Evolutionary conservation across 1,284 basidiomycete genomes (phyloP).

Genomic region (Pseudozyma sp.): DNA sequence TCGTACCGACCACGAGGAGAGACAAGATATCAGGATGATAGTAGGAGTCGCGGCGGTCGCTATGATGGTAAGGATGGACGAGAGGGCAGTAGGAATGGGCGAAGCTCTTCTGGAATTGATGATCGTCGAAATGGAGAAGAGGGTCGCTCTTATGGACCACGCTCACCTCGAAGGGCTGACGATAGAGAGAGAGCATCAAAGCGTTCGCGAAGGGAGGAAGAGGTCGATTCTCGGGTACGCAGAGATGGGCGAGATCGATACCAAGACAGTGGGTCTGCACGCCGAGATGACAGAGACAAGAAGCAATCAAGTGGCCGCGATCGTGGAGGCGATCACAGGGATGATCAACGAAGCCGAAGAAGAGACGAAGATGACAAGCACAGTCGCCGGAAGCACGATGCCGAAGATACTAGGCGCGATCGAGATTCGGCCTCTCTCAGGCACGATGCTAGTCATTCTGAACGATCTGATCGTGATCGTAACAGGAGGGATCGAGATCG

Average conservation of each 20-base stretch:
- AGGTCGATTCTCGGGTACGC: neutral
- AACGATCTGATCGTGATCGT: conserved; percentile 14
- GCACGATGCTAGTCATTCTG: conserved; percentile 15
- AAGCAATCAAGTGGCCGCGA: conserved; percentile 5
- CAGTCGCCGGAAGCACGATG: conserved; percentile 11
- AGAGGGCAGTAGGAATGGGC: conserved; percentile 30
- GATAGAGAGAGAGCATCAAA: neutral
- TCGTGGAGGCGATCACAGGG: conserved; percentile 7
- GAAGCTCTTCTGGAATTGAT: conserved; percentile 42
- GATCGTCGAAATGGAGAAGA: conserved; percentile 46
- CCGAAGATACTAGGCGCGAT: conserved; percentile 6
- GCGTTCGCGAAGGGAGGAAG: conserved; percentile 8
- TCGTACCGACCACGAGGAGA: conserved; percentile 17
- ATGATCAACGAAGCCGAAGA: conserved; percentile 8
- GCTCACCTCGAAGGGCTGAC: conserved; percentile 16
- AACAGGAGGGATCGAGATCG: conserved; percentile 3
- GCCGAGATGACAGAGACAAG: conserved; percentile 10
- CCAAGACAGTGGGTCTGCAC: neutral
- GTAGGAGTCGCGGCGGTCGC: conserved; percentile 13
- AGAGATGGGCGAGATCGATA: neutral
- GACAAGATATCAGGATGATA: neutral
- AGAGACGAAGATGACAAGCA: conserved; percentile 16
- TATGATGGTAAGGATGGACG: conserved; percentile 4
- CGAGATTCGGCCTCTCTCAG: conserved; percentile 19
- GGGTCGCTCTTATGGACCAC: neutral